A percentile compares a stretch with the other conserved stretches of the same genome.
phyloP scores from a whole-genome alignment of 306 rosid genomes.

The Astragalus glycyphyllos region DNA sequence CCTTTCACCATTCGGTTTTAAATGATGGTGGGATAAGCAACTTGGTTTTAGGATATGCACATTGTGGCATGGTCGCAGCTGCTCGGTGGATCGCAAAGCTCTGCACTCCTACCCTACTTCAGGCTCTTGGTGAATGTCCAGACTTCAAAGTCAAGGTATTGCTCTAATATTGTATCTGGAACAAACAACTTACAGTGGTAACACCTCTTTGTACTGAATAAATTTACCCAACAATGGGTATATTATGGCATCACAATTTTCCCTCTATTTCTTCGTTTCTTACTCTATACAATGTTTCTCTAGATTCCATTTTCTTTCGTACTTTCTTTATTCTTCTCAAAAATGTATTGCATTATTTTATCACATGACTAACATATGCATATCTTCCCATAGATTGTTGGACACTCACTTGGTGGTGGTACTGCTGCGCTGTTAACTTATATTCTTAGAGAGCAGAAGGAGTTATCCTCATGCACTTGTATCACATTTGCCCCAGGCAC shows the following conservation, averaged over 20 bases:
- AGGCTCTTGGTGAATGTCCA: conserved; percentile 80
- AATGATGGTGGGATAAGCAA: conserved; percentile 97
- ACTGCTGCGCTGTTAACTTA: conserved; percentile 93
- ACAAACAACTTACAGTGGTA: conserved; percentile 2
- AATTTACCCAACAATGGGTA: background rate
- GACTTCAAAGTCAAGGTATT: conserved; percentile 80
- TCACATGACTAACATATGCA: background rate
- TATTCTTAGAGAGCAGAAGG: conserved; percentile 89
- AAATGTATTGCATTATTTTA: conserved; percentile 6
- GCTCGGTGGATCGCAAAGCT: conserved; percentile 99
- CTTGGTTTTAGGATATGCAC: conserved; percentile 94
- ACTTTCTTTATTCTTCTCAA: too few species aligned
- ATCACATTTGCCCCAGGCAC: conserved; percentile 94
- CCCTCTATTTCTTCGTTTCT: conserved; percentile 14
- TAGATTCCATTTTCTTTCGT: background rate
- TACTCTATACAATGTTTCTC: conserved; percentile 5
- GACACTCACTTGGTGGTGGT: conserved; percentile 98
- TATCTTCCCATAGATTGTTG: conserved; percentile 68
- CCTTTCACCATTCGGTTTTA: conserved; percentile 91
- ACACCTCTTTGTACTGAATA: background rate
- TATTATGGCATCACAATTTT: conserved; percentile 23
- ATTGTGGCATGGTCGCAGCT: conserved; percentile 99
- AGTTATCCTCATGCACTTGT: conserved; percentile 74
- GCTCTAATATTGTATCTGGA: conserved; percentile 25
- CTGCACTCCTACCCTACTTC: conserved; percentile 76